Conservation (phyloP, 495 filamentous ascomycete genomes). For the Aspergillus sclerotiicarbonarius region DNA sequence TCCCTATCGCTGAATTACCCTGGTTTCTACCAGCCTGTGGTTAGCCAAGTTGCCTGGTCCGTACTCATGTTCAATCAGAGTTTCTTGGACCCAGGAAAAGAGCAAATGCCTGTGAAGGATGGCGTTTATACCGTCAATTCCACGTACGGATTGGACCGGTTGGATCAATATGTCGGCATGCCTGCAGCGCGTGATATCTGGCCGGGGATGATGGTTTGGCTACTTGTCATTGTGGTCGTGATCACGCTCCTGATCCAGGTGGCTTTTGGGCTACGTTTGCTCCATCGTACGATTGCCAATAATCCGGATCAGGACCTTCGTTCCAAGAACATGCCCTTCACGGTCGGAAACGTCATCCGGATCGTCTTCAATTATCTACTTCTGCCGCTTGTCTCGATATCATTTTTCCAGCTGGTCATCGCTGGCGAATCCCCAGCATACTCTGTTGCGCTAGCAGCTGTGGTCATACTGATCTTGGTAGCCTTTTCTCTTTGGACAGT, state of each 20-base stretch:
- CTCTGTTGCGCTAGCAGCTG: slow-evolving; percentile 67
- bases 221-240: slow-evolving; percentile 67
- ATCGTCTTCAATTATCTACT: slow-evolving; percentile 91
- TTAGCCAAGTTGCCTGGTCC: slow-evolving; percentile 86
- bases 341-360: slow-evolving; percentile 79
- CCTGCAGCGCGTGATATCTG: slow-evolving; percentile 74
- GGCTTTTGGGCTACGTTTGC: slow-evolving; percentile 73
- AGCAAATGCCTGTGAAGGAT: slow-evolving; percentile 66
- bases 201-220: slow-evolving; percentile 87
- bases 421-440: slow-evolving; percentile 61
- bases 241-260: slow-evolving; percentile 73
- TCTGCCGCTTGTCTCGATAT: slow-evolving; percentile 78
- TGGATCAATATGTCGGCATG: slow-evolving; percentile 86
- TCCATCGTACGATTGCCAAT: slow-evolving; percentile 63
- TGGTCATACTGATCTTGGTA: slow-evolving; percentile 69
- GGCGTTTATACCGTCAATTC: slow-evolving; percentile 75
- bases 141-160: slow-evolving; percentile 72
- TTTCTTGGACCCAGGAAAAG: slow-evolving; percentile 67
- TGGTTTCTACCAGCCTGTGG: slow-evolving; percentile 88
- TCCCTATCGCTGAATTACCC: slow-evolving; percentile 84
- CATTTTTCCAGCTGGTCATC: slow-evolving; percentile 88
- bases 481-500: slow-evolving; percentile 76
- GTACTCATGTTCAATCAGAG: slow-evolving; percentile 89
- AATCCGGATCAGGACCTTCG: slow-evolving; percentile 84
- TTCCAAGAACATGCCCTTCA: slow-evolving; percentile 91